A percentile compares a stretch with the other conserved stretches of the same genome.
Conservation (phyloP, 192 early-diverging fungal species). For the Piromyces sp. region DNA sequence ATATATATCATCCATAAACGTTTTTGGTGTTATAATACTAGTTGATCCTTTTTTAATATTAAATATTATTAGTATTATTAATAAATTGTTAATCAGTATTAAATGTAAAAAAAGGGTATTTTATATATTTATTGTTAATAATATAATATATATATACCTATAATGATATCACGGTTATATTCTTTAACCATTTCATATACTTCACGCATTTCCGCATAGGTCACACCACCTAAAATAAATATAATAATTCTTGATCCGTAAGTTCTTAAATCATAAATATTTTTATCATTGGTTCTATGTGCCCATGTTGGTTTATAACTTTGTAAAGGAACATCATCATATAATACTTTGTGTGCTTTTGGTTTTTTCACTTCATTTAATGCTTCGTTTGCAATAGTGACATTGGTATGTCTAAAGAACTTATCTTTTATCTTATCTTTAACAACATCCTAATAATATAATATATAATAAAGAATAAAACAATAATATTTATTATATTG, state of each 20-base stretch:
- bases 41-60: background rate
- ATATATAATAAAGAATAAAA: too few species aligned
- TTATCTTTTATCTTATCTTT: background rate
- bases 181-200: constrained; percentile 47
- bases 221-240: constrained; percentile 68
- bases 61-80: too few species aligned
- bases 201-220: constrained; percentile 57
- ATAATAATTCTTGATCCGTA: constrained; percentile 47
- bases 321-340: background rate
- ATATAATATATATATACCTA: constrained; percentile 43
- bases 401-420: background rate
- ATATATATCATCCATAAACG: background rate
- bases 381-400: background rate
- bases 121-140: too few species aligned
- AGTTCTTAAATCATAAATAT: constrained; percentile 14
- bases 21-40: background rate
- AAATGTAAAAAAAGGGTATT: too few species aligned
- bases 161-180: constrained; percentile 46
- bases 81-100: too few species aligned
- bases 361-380: background rate
- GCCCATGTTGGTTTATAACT: background rate
- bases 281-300: background rate
- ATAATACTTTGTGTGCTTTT: background rate
- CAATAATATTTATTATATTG: too few species aligned
- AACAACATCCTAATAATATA: background rate